Evolutionary conservation across 495 filamentous ascomycete species (phyloP).

Genomic region (Tetracladium setigerum): DNA sequence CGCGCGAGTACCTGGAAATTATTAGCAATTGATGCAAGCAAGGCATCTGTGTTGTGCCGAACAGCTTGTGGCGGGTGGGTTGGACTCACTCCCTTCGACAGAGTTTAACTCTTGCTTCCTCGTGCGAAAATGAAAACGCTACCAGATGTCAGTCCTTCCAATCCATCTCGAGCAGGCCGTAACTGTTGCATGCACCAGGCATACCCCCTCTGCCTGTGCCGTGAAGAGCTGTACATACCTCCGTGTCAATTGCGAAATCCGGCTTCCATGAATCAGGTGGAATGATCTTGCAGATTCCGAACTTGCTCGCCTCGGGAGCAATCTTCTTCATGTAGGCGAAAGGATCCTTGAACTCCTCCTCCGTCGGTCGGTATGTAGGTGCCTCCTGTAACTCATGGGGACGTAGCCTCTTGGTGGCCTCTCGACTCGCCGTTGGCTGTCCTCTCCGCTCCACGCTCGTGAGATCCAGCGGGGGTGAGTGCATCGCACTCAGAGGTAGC

Average conservation of each 20-base stretch:
- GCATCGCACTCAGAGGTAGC: constrained; percentile 43
- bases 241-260: constrained; percentile 90
- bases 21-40: constrained; percentile 6
- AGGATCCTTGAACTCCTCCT: constrained; percentile 92
- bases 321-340: constrained; percentile 90
- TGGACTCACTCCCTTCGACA: constrained; percentile 87
- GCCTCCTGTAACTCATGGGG: constrained; percentile 84
- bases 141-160: constrained; percentile 1
- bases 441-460: constrained; percentile 87
- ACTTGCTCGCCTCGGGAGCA: constrained; percentile 70
- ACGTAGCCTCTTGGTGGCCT: constrained; percentile 62
- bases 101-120: constrained; percentile 96
- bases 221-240: constrained; percentile 44
- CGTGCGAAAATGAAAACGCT: constrained; percentile 97
- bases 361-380: constrained; percentile 82
- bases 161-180: neutral
- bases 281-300: constrained; percentile 90
- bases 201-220: neutral
- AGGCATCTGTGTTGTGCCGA: constrained; percentile 2
- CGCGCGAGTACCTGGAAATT: constrained; percentile 63
- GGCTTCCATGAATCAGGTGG: constrained; percentile 93
- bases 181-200: neutral
- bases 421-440: constrained; percentile 64
- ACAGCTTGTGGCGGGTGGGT: constrained; percentile 9
- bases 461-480: constrained; percentile 63